Base-by-base conservation (phyloP, 2,329 filamentous ascomycete species). In the Cladorrhinum sp. region DNA sequence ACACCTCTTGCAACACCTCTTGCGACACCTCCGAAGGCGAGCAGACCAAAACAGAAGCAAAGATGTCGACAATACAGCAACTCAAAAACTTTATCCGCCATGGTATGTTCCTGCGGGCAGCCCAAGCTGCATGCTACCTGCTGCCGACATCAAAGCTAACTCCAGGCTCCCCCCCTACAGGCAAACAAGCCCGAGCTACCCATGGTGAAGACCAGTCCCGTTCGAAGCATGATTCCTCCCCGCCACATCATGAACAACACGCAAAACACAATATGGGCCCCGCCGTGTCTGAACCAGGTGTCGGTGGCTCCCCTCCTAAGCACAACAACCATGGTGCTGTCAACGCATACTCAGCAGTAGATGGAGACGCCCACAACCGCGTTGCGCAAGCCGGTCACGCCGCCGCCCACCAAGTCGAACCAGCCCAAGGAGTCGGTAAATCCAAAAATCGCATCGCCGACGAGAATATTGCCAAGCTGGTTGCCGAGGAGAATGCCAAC, bases 51-150 rank as follows among this genome's bases (percentile, higher is more conserved):
- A 55, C 23, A 33, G 18, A 55, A 33, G 60, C 55, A 66, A 74
- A 68, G 49, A 86, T 87, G 84, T 86, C 84, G 71, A 86, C 85
- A 67, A 96, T 97, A 79, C 94, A 97, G 80, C 95, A 95, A 74
- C 86, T 97, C 71, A 97, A 98, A 79, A 97, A 97, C 78, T 96
- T 98, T 78, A 95, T 98, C 78, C 91, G 94, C 68, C 94, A 97
- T 82, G 94, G 85, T 87, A 78, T 60, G 80, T 36, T 36, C 12
- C 33, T 36, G 33, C 33, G 4, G 33, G 4, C 14, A 10, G 12
- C 33, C 33, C 33, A 36, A 36, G 33, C 71, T 39, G 23, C 30
- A 16, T 33, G 26, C 23, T 50, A 18, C 59, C 49, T 46, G 53
- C 20, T 21, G 50, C 24, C 33, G 26, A 49, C 53, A 23, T 49